phyloP scores from a whole-genome alignment of 1,284 basidiomycete genomes.

The Puccinia novopanici region DNA sequence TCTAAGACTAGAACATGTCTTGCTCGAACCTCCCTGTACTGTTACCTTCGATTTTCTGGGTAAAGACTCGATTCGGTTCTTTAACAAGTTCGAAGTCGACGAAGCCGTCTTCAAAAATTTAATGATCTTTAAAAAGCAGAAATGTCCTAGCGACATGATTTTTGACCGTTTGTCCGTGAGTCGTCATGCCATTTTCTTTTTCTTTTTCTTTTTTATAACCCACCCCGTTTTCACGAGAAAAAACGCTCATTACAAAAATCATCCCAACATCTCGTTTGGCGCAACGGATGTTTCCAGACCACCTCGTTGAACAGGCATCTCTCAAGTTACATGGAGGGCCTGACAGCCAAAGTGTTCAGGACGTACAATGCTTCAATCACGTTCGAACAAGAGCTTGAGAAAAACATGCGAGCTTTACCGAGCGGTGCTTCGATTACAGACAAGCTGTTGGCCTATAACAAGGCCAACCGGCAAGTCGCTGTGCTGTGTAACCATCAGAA shows the following conservation, averaged over 20 bases:
- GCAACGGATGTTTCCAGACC: conserved; percentile 65
- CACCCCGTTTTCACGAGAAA: background rate
- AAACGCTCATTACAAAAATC: background rate
- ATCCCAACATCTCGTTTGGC: background rate
- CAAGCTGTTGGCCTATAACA: conserved; percentile 91
- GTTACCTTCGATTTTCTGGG: conserved; percentile 93
- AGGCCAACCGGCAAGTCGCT: conserved; percentile 90
- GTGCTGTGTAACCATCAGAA: conserved; percentile 98
- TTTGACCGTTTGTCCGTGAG: conserved; percentile 72
- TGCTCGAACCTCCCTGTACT: conserved; percentile 75
- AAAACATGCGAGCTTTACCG: conserved; percentile 64
- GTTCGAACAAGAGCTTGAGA: conserved; percentile 83
- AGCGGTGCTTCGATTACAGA: conserved; percentile 74
- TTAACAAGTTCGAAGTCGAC: conserved; percentile 82
- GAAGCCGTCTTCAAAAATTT: conserved; percentile 87
- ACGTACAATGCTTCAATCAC: conserved; percentile 95
- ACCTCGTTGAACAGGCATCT: conserved; percentile 83
- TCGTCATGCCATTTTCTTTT: conserved; percentile 30
- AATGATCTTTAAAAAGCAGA: conserved; percentile 83
- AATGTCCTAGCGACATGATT: conserved; percentile 80
- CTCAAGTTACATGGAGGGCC: conserved; percentile 85
- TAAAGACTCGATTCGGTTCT: conserved; percentile 96
- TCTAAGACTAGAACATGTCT: conserved; percentile 89
- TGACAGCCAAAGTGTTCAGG: conserved; percentile 98
- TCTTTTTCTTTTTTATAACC: too few relatives aligned